Conservation (phyloP, 768 basidiomycete genomes). For the Chlorophyllum brunneum region DNA sequence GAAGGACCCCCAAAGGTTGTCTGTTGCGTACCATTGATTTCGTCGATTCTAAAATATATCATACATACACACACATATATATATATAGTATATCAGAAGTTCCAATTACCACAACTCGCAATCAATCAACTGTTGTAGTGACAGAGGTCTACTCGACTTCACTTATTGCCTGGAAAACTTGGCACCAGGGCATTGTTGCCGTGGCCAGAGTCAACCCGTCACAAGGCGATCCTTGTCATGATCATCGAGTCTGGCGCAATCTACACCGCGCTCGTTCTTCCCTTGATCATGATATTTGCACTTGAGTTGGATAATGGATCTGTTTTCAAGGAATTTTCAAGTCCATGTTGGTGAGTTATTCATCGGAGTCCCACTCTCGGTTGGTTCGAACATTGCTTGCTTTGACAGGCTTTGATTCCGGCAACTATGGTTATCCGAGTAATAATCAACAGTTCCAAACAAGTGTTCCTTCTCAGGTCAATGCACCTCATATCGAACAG, state of each 20-base stretch:
- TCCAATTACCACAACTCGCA: no score
- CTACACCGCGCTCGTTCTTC: conserved; percentile 1
- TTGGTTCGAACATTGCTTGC: neutral
- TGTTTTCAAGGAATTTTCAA: neutral
- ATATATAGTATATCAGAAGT: no score
- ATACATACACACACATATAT: no score
- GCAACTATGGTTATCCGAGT: conserved; percentile 1
- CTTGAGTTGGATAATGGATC: neutral
- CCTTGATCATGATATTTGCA: neutral
- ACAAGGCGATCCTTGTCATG: neutral
- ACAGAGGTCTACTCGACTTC: neutral
- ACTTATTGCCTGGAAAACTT: neutral
- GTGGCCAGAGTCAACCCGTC: neutral
- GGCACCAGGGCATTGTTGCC: neutral
- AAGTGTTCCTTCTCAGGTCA: neutral
- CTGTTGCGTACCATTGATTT: no score
- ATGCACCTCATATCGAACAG: neutral
- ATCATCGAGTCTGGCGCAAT: conserved; percentile 1
- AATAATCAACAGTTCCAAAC: neutral
- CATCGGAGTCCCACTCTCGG: neutral
- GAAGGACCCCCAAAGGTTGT: no score
- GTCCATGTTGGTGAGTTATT: neutral
- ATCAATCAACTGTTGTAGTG: no score
- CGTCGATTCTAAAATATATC: no score
- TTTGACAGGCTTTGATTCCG: neutral